These are phyloP conservation scores for Trichosporon ovoides DNA, from an alignment of 1,284 basidiomycete genomes.

Conservation along the genomic window DNA sequence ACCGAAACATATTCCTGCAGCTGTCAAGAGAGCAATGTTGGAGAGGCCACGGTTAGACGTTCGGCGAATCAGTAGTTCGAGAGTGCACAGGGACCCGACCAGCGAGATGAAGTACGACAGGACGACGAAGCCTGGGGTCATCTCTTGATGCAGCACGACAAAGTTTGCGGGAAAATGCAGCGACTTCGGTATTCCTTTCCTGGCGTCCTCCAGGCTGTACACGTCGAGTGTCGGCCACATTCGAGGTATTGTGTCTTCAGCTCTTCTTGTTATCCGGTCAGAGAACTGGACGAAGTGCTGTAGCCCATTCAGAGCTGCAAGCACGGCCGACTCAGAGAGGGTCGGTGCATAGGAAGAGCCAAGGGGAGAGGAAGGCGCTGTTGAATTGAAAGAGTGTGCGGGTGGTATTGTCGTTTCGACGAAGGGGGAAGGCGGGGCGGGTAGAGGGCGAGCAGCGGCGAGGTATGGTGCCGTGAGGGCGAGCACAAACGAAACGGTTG, in stretches of 20 bases:
- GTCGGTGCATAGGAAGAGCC: neutral
- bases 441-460: constrained; percentile 17
- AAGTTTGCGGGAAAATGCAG: constrained; percentile 14
- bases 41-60: constrained; percentile 47
- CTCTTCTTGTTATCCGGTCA: neutral
- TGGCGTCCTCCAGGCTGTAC: constrained; percentile 14
- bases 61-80: constrained; percentile 48
- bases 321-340: constrained; percentile 7
- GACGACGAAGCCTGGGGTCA: constrained; percentile 47
- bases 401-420: no score
- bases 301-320: neutral
- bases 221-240: constrained; percentile 8
- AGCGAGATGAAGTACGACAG: constrained; percentile 48
- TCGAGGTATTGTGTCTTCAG: no score
- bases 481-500: constrained; percentile 22
- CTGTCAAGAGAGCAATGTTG: constrained; percentile 46
- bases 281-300: neutral
- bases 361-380: constrained; percentile 7
- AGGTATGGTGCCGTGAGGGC: constrained; percentile 31
- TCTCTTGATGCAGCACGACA: constrained; percentile 37
- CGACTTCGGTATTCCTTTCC: constrained; percentile 2
- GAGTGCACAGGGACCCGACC: constrained; percentile 48
- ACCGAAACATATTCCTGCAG: constrained; percentile 50
- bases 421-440: neutral
- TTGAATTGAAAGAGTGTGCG: no score